phyloP scores from a whole-genome alignment of 1,139 yeast genomes.

The Maudiozyma humilis region DNA sequence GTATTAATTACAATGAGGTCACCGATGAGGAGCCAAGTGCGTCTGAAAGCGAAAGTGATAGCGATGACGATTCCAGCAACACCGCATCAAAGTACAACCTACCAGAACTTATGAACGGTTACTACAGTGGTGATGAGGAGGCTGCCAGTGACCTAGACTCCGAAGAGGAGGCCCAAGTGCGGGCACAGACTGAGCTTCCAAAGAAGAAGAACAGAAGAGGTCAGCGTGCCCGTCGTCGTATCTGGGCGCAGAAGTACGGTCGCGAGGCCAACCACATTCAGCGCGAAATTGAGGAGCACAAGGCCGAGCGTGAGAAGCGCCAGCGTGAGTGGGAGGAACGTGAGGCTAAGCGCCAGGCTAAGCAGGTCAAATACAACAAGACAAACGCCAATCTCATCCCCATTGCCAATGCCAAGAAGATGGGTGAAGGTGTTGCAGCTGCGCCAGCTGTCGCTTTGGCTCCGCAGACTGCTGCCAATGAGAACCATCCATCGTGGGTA shows the following conservation, averaged over 20 bases:
- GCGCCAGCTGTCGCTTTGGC: slow-evolving; percentile 5
- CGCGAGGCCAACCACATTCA: slow-evolving; percentile 72
- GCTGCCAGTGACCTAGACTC: slow-evolving; percentile 39
- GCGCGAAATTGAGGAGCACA: slow-evolving; percentile 47
- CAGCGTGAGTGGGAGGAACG: slow-evolving; percentile 67
- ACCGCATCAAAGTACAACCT: slow-evolving; percentile 37
- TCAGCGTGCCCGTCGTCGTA: slow-evolving; percentile 91
- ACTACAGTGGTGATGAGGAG: slow-evolving; percentile 54
- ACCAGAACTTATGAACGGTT: slow-evolving; percentile 72
- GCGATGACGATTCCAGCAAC: slow-evolving; percentile 34
- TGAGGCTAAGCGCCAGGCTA: slow-evolving; percentile 54
- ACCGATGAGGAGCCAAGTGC: slow-evolving; percentile 47
- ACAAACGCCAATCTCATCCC: slow-evolving; percentile 11
- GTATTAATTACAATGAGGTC: slow-evolving; percentile 45
- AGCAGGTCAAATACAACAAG: slow-evolving; percentile 36
- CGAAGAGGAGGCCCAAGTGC: slow-evolving; percentile 54
- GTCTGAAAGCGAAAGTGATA: slow-evolving; percentile 28
- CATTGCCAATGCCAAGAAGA: slow-evolving; percentile 14
- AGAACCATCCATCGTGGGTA: slow-evolving; percentile 92
- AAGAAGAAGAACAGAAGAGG: slow-evolving; percentile 85
- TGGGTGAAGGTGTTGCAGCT: slow-evolving; percentile 1
- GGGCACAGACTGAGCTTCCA: slow-evolving; percentile 36
- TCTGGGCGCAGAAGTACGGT: slow-evolving; percentile 92
- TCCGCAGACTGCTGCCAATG: slow-evolving; percentile 3
- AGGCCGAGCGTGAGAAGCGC: slow-evolving; percentile 49